These are phyloP conservation scores for Helichrysum umbraculigerum DNA, from an alignment of 129 eudicot species.

Conservation along the genomic window DNA sequence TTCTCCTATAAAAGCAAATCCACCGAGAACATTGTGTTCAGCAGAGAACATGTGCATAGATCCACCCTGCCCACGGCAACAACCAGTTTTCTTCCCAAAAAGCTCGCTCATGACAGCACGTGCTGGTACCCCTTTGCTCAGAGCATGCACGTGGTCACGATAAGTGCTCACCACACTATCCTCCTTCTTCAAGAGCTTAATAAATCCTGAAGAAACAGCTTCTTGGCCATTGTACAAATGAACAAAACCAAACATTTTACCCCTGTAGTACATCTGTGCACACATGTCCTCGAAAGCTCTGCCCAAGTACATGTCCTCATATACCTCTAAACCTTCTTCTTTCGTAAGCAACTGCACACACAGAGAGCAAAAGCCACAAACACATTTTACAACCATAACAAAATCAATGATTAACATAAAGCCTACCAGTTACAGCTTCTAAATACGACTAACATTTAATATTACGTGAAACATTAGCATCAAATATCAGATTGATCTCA, in stretches of 20 bases:
- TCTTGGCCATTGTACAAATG: constrained; percentile 34
- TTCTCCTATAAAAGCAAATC: constrained; percentile 32
- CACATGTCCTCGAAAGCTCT: constrained; percentile 34
- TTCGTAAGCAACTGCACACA: constrained; percentile 28
- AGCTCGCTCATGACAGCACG: constrained; percentile 34
- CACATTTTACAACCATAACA: not conserved
- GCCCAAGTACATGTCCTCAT: constrained; percentile 31
- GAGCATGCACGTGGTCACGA: constrained; percentile 32
- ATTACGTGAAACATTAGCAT: not conserved
- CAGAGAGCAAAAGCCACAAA: not conserved
- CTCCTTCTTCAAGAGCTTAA: constrained; percentile 30
- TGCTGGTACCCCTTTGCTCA: constrained; percentile 34
- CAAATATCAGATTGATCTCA: not conserved
- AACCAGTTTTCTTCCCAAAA: constrained; percentile 29
- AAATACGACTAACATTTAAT: not conserved
- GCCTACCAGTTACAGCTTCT: not conserved
- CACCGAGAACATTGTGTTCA: constrained; percentile 30
- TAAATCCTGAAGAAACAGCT: constrained; percentile 31
- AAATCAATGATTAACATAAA: not conserved
- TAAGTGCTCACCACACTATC: constrained; percentile 34
- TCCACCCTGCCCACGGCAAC: constrained; percentile 35
- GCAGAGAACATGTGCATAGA: constrained; percentile 36
- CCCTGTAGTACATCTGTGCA: constrained; percentile 33
- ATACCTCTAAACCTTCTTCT: constrained; percentile 32
- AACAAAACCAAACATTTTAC: constrained; percentile 36